Base-by-base conservation (phyloP, 345 rosid species). In the Salix suchowensis region DNA sequence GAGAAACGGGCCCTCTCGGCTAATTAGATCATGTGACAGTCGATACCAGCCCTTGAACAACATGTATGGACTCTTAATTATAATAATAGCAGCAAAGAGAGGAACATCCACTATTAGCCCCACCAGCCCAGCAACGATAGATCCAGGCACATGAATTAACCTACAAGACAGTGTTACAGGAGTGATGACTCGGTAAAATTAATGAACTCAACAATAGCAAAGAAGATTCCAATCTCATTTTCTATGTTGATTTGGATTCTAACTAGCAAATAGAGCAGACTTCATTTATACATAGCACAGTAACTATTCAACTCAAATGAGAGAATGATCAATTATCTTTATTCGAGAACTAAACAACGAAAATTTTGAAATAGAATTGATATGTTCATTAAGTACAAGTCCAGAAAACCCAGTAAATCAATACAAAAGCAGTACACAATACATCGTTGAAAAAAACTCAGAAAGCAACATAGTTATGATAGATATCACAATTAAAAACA, bases 1-100 rank as follows among this genome's bases (percentile, higher is more conserved):
- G 16, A 91, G 93, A 76, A 94, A 92, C 5, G 94, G 97, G 4
- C 95, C 97, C 79, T 92, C 91, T 4, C 91, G 86, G 74, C 89
- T 87, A 50, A 94, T 79, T 0, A 91, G 87, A 79, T 92, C 97
- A 74, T 90, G 94, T 26, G 85, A 77, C 69, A 94, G 74, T 15
- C 92, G 71, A 70, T 85, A 92, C 97, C 97, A 88, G 34, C 97
- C 97, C 79, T 86, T 89, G 52, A 94, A 80, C 75, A 92, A 83
- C 92, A 90, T 83, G 74, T 86, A 86, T 32, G 92, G 97, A 81
- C 95, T 88, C 88, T 94, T 92, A 55, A 88, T 74, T 50, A 91
- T 42, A 0, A 91, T 92, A 30, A 92, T 92, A 1, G 85, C 85
- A 18, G 96, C 87, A 84, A 85, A 87, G 52, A 89, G 86, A 58